phyloP scores from a whole-genome alignment of 78 protist genomes.

The Acrasis kona region DNA sequence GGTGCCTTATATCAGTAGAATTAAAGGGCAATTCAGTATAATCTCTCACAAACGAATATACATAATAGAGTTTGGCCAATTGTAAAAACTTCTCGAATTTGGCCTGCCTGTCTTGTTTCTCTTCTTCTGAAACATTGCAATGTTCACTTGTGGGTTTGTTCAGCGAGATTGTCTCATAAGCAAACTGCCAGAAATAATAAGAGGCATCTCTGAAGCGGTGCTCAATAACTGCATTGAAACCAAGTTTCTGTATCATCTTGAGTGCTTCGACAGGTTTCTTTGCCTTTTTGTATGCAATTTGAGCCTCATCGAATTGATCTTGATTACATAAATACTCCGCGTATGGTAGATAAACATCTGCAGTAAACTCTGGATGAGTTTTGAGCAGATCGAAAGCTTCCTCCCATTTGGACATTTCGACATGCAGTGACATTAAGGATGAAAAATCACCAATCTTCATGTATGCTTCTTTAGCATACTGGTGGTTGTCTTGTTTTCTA shows the following conservation, averaged over 20 bases:
- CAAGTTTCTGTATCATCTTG: conserved; percentile 32
- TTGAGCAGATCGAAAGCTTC: conserved; percentile 36
- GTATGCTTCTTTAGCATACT: conserved; percentile 29
- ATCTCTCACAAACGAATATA: conserved; percentile 24
- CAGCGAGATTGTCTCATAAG: conserved; percentile 1
- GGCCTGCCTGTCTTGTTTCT: background rate
- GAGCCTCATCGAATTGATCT: conserved; percentile 63
- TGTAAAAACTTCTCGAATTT: background rate
- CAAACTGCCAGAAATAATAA: conserved; percentile 26
- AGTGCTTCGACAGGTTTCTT: conserved; percentile 25
- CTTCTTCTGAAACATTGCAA: background rate
- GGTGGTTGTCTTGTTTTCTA: background rate
- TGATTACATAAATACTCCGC: conserved; percentile 43
- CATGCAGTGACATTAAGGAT: conserved; percentile 27
- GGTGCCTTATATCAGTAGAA: background rate
- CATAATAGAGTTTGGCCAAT: conserved; percentile 38
- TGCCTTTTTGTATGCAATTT: conserved; percentile 34
- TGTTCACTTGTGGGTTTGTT: background rate
- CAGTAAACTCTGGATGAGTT: background rate
- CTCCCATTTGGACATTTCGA: conserved; percentile 38
- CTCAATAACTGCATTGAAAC: conserved; percentile 29
- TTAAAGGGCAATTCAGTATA: conserved; percentile 46
- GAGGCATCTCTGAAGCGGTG: conserved; percentile 28
- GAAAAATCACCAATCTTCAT: conserved; percentile 23
- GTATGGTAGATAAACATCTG: conserved; percentile 44